phyloP scores from a whole-genome alignment of 495 filamentous ascomycete species.

The Aspergillus indologenus region DNA sequence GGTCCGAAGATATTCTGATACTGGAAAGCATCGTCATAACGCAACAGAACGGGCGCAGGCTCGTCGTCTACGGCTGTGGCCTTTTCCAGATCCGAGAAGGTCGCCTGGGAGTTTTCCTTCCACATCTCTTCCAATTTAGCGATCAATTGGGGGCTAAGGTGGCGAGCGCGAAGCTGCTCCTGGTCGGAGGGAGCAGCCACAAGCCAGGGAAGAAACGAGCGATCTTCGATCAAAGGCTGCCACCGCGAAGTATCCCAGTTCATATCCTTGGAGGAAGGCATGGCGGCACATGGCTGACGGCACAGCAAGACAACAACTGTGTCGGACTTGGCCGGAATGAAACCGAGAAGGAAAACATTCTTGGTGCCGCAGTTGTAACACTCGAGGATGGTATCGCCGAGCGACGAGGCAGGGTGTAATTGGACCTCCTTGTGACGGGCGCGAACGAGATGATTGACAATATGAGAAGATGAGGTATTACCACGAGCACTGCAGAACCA shows the following conservation, averaged over 20 bases:
- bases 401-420: slow-evolving; percentile 88
- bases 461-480: slow-evolving; percentile 94
- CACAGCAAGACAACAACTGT: slow-evolving; percentile 97
- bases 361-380: slow-evolving; percentile 99
- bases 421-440: slow-evolving; percentile 99
- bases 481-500: slow-evolving; percentile 99
- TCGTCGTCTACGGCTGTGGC: slow-evolving; percentile 92
- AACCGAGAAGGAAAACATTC: slow-evolving; percentile 98
- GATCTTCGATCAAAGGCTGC: slow-evolving; percentile 97
- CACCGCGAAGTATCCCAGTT: slow-evolving; percentile 98
- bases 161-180: slow-evolving; percentile 91
- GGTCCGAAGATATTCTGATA: slow-evolving; percentile 99
- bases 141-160: slow-evolving; percentile 92
- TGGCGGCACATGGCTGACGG: slow-evolving; percentile 91
- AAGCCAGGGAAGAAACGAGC: slow-evolving; percentile 92
- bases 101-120: slow-evolving; percentile 92
- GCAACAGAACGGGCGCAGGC: slow-evolving; percentile 85
- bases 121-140: slow-evolving; percentile 98
- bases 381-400: slow-evolving; percentile 95
- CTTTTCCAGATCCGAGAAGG: slow-evolving; percentile 90
- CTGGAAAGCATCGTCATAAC: slow-evolving; percentile 96
- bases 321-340: slow-evolving; percentile 98
- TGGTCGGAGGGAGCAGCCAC: slow-evolving; percentile 86
- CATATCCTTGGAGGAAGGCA: slow-evolving; percentile 98
- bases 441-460: slow-evolving; percentile 96